Evolutionary conservation across 2,329 filamentous ascomycete genomes (phyloP).

Genomic region (Huntiella abstrusa): DNA sequence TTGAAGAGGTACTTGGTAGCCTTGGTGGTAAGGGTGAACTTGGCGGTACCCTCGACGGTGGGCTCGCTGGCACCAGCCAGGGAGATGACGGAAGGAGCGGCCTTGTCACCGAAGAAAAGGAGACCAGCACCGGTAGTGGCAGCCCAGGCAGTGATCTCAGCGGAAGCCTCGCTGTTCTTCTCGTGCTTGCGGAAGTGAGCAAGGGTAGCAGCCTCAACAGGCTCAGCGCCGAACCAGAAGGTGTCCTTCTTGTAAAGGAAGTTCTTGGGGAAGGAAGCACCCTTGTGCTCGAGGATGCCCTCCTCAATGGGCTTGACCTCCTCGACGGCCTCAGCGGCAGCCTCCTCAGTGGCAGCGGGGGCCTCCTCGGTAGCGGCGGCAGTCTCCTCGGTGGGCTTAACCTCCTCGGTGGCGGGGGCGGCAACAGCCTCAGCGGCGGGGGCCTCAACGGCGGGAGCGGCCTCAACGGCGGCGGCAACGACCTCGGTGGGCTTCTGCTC

Average conservation of each 20-base stretch:
- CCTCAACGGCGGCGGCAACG: slow-evolving; percentile 11
- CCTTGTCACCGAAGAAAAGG: slow-evolving; percentile 79
- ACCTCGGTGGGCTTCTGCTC: slow-evolving; percentile 50
- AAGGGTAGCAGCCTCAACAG: slow-evolving; percentile 26
- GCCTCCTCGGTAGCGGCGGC: slow-evolving; percentile 19
- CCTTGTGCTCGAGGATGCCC: slow-evolving; percentile 67
- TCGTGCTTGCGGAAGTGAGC: slow-evolving; percentile 66
- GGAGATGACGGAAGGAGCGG: slow-evolving; percentile 62
- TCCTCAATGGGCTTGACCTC: slow-evolving; percentile 18
- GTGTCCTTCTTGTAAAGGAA: slow-evolving; percentile 82
- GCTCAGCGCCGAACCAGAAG: slow-evolving; percentile 72
- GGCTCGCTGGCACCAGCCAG: slow-evolving; percentile 56
- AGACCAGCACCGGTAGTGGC: slow-evolving; percentile 89
- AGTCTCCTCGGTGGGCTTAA: slow-evolving; percentile 17
- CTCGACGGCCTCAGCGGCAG: slow-evolving; percentile 19
- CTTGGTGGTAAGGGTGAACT: slow-evolving; percentile 72
- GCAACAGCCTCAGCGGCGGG: slow-evolving; percentile 20
- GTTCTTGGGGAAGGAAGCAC: slow-evolving; percentile 67
- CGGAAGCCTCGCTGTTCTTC: slow-evolving; percentile 58
- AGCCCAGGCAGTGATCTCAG: slow-evolving; percentile 75
- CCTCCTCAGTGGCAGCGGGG: slow-evolving; percentile 15
- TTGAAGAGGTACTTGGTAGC: slow-evolving; percentile 92
- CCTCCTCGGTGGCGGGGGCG: slow-evolving; percentile 21
- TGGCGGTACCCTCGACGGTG: slow-evolving; percentile 53
- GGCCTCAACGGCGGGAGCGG: slow-evolving; percentile 13